A percentile compares a stretch with the other conserved stretches of the same genome.
Conservation (phyloP, 352 stramenopile genomes). For the Phytophthora sansomeana region DNA sequence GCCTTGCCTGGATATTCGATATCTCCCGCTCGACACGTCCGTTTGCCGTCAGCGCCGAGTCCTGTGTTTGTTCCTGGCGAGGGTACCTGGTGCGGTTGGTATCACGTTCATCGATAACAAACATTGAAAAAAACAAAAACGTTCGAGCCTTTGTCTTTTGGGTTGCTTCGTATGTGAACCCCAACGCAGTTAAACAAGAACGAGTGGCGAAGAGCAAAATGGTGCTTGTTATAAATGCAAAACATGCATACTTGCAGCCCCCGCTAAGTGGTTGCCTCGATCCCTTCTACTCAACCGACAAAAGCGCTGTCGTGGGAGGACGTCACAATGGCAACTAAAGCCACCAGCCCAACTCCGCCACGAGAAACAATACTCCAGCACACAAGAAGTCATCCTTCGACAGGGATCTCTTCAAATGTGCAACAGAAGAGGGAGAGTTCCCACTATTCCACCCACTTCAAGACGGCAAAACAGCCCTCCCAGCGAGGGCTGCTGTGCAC, state of each 20-base stretch:
- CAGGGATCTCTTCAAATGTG: conserved; percentile 2
- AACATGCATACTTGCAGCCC: conserved; percentile 15
- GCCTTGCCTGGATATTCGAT: neutral
- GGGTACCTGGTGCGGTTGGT: conserved; percentile 11
- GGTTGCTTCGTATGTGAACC: neutral
- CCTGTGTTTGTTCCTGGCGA: conserved; percentile 12
- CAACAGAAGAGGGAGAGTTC: conserved; percentile 7
- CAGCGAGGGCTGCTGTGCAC: neutral
- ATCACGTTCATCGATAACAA: conserved; percentile 18
- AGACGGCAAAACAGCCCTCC: conserved; percentile 18
- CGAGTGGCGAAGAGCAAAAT: conserved; percentile 6
- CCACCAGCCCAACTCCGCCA: conserved; percentile 3
- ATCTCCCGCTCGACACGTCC: conserved; percentile 18
- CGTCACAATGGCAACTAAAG: conserved; percentile 8
- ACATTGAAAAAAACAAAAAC: conserved; percentile 21
- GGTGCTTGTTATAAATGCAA: conserved; percentile 21
- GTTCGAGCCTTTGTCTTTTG: neutral
- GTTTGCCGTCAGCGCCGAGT: conserved; percentile 14
- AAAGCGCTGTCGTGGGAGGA: conserved; percentile 10
- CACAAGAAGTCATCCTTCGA: neutral
- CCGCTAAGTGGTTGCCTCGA: conserved; percentile 13
- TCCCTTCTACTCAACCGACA: conserved; percentile 29
- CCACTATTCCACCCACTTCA: conserved; percentile 13
- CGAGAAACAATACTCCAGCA: conserved; percentile 26
- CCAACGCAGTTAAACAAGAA: neutral